phyloP scores from a whole-genome alignment of 1,139 yeast genomes.

The Taphrina wiesneri region DNA sequence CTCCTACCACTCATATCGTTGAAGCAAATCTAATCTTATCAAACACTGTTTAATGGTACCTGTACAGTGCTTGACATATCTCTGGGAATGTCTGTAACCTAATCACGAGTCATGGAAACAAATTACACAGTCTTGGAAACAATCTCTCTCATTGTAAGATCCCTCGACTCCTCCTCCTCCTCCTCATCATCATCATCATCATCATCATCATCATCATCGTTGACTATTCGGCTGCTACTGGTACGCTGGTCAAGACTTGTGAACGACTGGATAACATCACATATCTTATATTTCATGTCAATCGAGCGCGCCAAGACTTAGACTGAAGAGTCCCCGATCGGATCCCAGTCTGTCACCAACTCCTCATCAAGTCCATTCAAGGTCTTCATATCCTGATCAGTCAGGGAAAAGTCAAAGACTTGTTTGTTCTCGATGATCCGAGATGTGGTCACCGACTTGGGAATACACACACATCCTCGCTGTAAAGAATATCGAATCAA shows the following conservation, averaged over 20 bases:
- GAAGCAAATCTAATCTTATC: neutral
- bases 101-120: too few species aligned
- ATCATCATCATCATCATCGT: too few species aligned
- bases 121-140: too few species aligned
- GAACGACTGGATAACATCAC: too few species aligned
- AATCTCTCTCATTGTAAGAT: too few species aligned
- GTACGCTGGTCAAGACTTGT: too few species aligned
- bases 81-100: too few species aligned
- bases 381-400: slow-evolving; percentile 56
- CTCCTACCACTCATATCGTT: neutral
- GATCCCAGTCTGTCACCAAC: slow-evolving; percentile 40
- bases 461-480: slow-evolving; percentile 65
- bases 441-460: slow-evolving; percentile 64
- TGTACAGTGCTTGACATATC: too few species aligned
- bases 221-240: too few species aligned
- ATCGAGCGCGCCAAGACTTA: neutral
- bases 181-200: too few species aligned
- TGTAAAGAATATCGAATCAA: slow-evolving; percentile 51
- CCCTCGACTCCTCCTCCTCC: too few species aligned
- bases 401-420: slow-evolving; percentile 54
- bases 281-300: neutral
- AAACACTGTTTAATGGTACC: too few species aligned
- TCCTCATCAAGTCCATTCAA: slow-evolving; percentile 38
- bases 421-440: slow-evolving; percentile 63
- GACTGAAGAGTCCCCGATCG: slow-evolving; percentile 29